Evolutionary conservation across 108 stramenopile species (phyloP).

Genomic region (Skeletonema potamos): DNA sequence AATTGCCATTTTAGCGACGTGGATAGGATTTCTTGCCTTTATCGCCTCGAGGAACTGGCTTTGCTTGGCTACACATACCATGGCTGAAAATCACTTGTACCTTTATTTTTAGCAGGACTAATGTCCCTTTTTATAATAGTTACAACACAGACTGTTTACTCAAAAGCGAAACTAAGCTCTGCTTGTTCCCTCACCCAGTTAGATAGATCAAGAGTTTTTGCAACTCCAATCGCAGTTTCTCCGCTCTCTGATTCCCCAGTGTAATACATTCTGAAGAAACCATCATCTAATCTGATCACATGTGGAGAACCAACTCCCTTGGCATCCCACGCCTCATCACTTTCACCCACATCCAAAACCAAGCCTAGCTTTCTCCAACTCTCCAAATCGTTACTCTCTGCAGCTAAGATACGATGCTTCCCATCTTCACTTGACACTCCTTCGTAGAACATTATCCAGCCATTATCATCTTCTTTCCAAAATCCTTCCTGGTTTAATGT

Average conservation of each 20-base stretch:
- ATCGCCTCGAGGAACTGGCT: too few relatives aligned
- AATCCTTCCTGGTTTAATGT: constrained; percentile 44
- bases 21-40: too few relatives aligned
- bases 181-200: constrained; percentile 47
- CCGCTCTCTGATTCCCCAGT: constrained; percentile 75
- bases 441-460: constrained; percentile 80
- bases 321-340: constrained; percentile 66
- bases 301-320: constrained; percentile 84
- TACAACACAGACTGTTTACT: constrained; percentile 12
- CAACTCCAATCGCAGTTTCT: constrained; percentile 82
- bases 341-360: constrained; percentile 70
- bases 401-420: constrained; percentile 79
- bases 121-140: not conserved
- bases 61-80: too few relatives aligned
- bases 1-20: not conserved
- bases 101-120: not conserved
- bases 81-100: too few relatives aligned
- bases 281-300: constrained; percentile 85
- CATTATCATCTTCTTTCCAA: constrained; percentile 52
- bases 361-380: constrained; percentile 76
- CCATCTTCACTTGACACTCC: constrained; percentile 70
- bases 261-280: constrained; percentile 88
- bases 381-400: constrained; percentile 66
- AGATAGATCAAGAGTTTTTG: constrained; percentile 37
- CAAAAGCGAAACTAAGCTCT: constrained; percentile 24